These are phyloP conservation scores for Linum trigynum DNA, from an alignment of 345 rosid species.

Conservation along the genomic window DNA sequence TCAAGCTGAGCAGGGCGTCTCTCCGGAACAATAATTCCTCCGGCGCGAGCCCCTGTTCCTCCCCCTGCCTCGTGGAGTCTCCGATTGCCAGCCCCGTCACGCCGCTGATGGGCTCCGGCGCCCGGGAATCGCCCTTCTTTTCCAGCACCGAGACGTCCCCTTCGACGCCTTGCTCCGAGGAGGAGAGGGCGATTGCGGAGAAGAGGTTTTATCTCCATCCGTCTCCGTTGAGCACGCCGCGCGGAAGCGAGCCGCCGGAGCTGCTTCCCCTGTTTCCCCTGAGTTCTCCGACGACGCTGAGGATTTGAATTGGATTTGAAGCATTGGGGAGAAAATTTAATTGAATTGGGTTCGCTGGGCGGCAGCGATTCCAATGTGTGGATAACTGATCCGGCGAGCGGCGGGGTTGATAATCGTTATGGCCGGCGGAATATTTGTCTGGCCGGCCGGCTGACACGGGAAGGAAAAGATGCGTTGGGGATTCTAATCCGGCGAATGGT, in stretches of 20 bases:
- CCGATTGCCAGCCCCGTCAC: slow-evolving; percentile 33
- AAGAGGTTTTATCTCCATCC: slow-evolving; percentile 21
- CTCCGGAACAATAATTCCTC: slow-evolving; percentile 4
- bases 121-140: slow-evolving; percentile 23
- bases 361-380: neutral
- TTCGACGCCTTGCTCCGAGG: slow-evolving; percentile 24
- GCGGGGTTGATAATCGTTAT: no score
- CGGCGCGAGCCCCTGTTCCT: neutral
- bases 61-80: slow-evolving; percentile 13
- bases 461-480: neutral
- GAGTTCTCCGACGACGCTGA: slow-evolving; percentile 7
- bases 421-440: neutral
- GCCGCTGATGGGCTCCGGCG: slow-evolving; percentile 14
- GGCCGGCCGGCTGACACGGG: neutral
- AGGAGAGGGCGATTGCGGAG: slow-evolving; percentile 23
- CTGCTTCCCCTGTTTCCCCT: slow-evolving; percentile 20
- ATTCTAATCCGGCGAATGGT: neutral
- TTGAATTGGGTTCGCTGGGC: no score
- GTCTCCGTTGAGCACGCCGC: slow-evolving; percentile 19
- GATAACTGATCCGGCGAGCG: neutral
- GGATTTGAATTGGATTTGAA: neutral
- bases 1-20: slow-evolving; percentile 28
- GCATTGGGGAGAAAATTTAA: no score
- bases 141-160: slow-evolving; percentile 28
- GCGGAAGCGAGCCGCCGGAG: slow-evolving; percentile 18